Base-by-base conservation (phyloP, 225 moss, liverwort and hornwort genomes). In the Sphagnum tenellum region DNA sequence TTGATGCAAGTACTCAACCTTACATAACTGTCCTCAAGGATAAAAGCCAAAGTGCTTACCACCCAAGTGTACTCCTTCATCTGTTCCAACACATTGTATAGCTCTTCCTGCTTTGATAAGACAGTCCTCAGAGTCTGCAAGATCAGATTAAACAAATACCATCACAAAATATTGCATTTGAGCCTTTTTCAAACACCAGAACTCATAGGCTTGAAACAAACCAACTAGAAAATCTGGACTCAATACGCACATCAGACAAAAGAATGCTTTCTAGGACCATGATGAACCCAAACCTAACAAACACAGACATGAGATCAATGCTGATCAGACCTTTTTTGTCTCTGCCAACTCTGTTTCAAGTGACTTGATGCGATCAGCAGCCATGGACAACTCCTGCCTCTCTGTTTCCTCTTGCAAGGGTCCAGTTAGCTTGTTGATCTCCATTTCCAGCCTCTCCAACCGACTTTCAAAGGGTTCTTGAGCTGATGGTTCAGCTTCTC, bases 341-440 rank as follows among this genome's bases (percentile, higher is more conserved):
- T 89, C 88, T 46, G 79, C 84, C 47, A 95, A 69, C 69, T 95
- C 92, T 65, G 79, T 75, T 69, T 95, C 89, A 64, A 95, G 82
- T 60, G 66, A 73, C 65, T 72, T 79, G 57, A 95, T 86, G 71
- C 77, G 82, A 45, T 83, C 85, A 7, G 48, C 70, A 73, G 71
- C 76, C 65, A 72, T 75, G 14, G 44, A 60, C 47, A 64, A 56
- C 52, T 77, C 69, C 45, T 69, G 44, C 66, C 71, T 74, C 12
- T 55, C 52, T 66, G 72, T 70, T 75, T 78, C 48, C 69, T 59
- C 71, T 59, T 70, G 71, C 55, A 79, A 67, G 52, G 81, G 70
- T n/a, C 29, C 29, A 29, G 79, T 48, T 47, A 83, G 49, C 46
- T 45, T 67, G 58, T 56, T 46, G 59, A 79, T 45, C 56, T 80